Percentiles rank a stretch among this genome's conserved stretches.
Conservation (phyloP, 176 grass and related monocot species). For the Ensete ventricosum region DNA sequence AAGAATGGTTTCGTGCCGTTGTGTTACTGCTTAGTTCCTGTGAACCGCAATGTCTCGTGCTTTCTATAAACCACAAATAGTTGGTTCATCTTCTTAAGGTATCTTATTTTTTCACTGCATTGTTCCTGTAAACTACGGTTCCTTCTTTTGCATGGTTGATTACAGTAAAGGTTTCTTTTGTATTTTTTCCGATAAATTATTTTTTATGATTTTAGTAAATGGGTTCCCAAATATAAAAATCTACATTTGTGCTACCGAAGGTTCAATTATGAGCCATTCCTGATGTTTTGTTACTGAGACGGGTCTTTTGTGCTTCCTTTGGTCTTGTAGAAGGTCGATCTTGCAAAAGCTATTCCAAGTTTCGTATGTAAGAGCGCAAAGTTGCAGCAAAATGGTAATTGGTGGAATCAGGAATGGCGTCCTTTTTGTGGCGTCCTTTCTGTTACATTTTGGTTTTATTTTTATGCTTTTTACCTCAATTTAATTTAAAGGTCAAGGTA, state of each 20-base stretch:
- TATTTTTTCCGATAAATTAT: background rate
- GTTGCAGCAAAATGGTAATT: background rate
- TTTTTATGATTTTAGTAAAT: no score
- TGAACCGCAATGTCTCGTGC: no score
- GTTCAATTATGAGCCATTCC: no score
- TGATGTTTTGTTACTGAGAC: no score
- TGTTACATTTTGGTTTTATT: background rate
- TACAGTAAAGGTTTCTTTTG: background rate
- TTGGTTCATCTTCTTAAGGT: no score
- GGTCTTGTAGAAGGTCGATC: background rate
- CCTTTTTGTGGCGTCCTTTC: background rate
- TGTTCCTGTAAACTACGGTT: no score
- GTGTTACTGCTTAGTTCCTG: background rate
- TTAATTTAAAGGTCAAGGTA: slow-evolving; percentile 47
- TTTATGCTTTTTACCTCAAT: background rate
- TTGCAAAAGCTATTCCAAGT: background rate
- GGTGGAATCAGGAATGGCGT: background rate
- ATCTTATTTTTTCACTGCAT: no score
- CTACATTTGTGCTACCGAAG: no score
- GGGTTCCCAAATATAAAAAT: no score
- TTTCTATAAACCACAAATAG: no score
- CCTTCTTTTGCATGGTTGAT: no score
- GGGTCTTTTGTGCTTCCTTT: no score
- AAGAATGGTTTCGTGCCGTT: background rate
- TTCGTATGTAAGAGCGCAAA: background rate